phyloP scores from a whole-genome alignment of 2,329 filamentous ascomycete species.

The Whalleya microplaca region DNA sequence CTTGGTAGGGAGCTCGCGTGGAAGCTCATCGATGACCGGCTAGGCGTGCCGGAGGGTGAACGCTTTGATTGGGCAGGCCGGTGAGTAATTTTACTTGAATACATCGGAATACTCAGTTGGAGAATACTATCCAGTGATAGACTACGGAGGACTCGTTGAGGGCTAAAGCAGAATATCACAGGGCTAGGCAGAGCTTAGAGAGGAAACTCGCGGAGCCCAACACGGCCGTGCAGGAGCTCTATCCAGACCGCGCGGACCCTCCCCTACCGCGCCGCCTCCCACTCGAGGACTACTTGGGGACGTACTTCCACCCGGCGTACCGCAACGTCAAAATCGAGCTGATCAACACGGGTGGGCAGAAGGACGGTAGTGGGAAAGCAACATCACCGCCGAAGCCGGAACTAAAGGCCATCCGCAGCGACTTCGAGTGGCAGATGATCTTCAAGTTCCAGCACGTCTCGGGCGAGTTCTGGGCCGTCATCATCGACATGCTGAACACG shows the following conservation, averaged over 20 bases:
- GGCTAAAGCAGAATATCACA: conserved; percentile 4
- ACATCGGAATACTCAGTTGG: too few species aligned
- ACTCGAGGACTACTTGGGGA: conserved; percentile 43
- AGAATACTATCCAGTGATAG: too few species aligned
- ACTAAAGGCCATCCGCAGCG: conserved; percentile 32
- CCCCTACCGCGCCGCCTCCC: conserved; percentile 41
- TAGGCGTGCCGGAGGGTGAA: conserved; percentile 39
- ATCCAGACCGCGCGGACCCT: conserved; percentile 42
- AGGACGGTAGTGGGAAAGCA: not conserved
- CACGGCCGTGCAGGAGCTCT: conserved; percentile 41
- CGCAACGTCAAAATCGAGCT: conserved; percentile 38
- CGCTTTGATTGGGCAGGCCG: conserved; percentile 42
- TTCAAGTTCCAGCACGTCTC: conserved; percentile 42
- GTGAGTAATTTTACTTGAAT: conserved; percentile 40
- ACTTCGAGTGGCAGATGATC: conserved; percentile 38
- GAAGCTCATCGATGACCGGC: conserved; percentile 45
- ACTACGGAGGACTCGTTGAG: not conserved
- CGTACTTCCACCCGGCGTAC: conserved; percentile 50
- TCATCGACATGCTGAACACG: conserved; percentile 32
- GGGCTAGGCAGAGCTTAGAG: conserved; percentile 20
- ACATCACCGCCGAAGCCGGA: not conserved
- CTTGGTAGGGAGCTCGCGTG: conserved; percentile 41
- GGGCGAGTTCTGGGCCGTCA: conserved; percentile 41
- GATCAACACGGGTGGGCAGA: not conserved
- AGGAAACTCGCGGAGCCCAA: conserved; percentile 30